Conservation (phyloP, 192 early-diverging fungal species). For the Rhizoclosmatium globosum region DNA sequence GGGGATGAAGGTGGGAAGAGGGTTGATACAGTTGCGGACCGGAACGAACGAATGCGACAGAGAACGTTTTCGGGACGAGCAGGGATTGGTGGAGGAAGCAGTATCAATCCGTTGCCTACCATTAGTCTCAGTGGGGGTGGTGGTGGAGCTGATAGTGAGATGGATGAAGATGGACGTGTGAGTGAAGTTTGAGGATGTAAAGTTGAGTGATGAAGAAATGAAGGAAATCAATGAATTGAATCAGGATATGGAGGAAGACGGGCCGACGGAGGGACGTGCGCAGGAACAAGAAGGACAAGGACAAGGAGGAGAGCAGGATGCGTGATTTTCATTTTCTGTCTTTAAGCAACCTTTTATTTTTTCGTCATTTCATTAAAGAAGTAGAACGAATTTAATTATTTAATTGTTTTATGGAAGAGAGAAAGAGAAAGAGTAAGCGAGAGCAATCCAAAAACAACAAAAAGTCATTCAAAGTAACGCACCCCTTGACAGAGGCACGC, state of each 20-base stretch:
- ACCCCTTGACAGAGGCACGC: too few species aligned
- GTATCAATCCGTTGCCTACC: not conserved
- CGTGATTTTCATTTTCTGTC: too few species aligned
- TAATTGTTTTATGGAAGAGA: too few species aligned
- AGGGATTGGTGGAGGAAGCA: conserved; percentile 9
- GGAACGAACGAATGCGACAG: conserved; percentile 19
- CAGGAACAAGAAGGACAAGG: too few species aligned
- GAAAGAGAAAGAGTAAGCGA: too few species aligned
- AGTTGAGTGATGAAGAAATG: conserved; percentile 36
- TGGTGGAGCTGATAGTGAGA: conserved; percentile 25
- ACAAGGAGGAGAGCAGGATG: too few species aligned
- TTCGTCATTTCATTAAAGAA: too few species aligned
- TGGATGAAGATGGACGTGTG: conserved; percentile 29
- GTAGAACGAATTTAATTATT: too few species aligned
- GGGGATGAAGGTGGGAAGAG: conserved; percentile 11
- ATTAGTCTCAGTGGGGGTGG: conserved; percentile 20
- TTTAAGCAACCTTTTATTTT: too few species aligned
- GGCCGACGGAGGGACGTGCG: too few species aligned
- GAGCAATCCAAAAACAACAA: too few species aligned
- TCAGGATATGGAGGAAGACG: conserved; percentile 1
- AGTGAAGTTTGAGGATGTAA: conserved; percentile 36
- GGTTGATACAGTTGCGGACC: conserved; percentile 21
- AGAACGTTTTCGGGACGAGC: conserved; percentile 17
- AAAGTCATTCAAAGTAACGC: too few species aligned
- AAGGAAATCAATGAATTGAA: conserved; percentile 21